Base-by-base conservation (phyloP, 352 stramenopile species). In the Thraustochytrium aureum region DNA sequence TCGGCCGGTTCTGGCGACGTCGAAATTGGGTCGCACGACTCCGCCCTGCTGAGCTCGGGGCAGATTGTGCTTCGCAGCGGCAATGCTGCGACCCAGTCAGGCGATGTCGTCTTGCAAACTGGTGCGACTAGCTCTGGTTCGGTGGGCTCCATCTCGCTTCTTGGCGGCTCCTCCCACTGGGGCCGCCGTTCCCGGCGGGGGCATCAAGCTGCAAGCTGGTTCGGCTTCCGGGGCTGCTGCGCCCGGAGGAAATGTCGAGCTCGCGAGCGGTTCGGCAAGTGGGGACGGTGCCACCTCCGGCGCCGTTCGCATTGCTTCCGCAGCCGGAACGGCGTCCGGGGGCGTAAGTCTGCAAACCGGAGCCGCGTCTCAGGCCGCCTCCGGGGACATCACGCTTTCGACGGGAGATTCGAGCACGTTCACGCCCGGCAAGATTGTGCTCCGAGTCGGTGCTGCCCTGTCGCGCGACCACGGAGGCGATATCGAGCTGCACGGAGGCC, bases 271-370 rank as follows among this genome's bases (percentile, higher is more conserved):
- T 6, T 85, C 86, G 12, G 86, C 89, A 66, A 17, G 17, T 22
- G 64, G 73, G 26, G 82, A 75, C 37, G 82, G 83, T 43, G 72
- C 76, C 41, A 50, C 84, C 14, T 89, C 86, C n/a, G 88, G 89
- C 14, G 42, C 81, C 6, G 64, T 92, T 47, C 75, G 82, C 37
- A 50, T 92, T 54, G 83, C 81, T 39, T 88, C 86, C 75, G 86
- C 86, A 47, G 85, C 64, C 88, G 81, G 87, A 37, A 84, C 89
- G n/a, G 83, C 22, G 83, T 93, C 89, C 72, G 90, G 89, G 20
- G 45, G 73, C 35, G 81, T 93, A 37, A 84, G 72, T 4, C 43
- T 94, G 0, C 74, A 38, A 1, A 83, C 74, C 3, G 81, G 81
- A 20, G 66, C 72, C 4, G 47, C 72, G 7, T 43, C n/a, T 35